Conservation (phyloP, 2,329 filamentous ascomycete species). For the Aphanocladium album region DNA sequence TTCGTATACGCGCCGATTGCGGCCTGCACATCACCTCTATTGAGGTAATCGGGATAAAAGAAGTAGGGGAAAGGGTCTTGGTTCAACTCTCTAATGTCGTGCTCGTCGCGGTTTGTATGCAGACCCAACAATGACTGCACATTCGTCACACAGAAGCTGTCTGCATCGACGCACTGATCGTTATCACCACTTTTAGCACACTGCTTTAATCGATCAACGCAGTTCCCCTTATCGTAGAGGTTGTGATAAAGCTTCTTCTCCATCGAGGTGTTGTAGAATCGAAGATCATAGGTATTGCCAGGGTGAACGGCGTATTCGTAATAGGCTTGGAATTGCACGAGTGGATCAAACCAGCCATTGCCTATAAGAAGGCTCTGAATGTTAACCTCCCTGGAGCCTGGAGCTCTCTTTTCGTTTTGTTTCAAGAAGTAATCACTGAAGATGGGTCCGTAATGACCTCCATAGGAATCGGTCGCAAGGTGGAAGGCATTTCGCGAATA, state of each 20-base stretch:
- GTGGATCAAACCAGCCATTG: constrained; percentile 46
- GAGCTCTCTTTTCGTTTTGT: constrained; percentile 47
- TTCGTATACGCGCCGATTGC: constrained; percentile 41
- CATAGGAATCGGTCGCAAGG: constrained; percentile 60
- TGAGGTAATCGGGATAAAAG: constrained; percentile 53
- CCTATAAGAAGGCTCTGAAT: constrained; percentile 58
- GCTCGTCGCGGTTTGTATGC: constrained; percentile 50
- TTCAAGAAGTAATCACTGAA: constrained; percentile 50
- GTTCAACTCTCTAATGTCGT: constrained; percentile 51
- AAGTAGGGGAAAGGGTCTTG: constrained; percentile 54
- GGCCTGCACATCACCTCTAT: constrained; percentile 45
- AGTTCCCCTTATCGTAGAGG: constrained; percentile 45
- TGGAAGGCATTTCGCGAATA: constrained; percentile 49
- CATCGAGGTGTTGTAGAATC: neutral
- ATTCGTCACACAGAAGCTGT: neutral
- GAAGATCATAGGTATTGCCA: neutral
- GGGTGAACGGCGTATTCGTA: constrained; percentile 39
- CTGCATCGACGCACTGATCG: neutral
- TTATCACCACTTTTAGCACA: neutral
- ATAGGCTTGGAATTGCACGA: neutral
- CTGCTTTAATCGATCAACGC: neutral
- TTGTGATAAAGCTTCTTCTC: constrained; percentile 42
- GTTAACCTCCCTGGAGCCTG: constrained; percentile 37
- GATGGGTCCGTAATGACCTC: constrained; percentile 59
- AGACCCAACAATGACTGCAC: constrained; percentile 45